Conservation (phyloP, 2,329 filamentous ascomycete species). For the Diplocarpon rosae region DNA sequence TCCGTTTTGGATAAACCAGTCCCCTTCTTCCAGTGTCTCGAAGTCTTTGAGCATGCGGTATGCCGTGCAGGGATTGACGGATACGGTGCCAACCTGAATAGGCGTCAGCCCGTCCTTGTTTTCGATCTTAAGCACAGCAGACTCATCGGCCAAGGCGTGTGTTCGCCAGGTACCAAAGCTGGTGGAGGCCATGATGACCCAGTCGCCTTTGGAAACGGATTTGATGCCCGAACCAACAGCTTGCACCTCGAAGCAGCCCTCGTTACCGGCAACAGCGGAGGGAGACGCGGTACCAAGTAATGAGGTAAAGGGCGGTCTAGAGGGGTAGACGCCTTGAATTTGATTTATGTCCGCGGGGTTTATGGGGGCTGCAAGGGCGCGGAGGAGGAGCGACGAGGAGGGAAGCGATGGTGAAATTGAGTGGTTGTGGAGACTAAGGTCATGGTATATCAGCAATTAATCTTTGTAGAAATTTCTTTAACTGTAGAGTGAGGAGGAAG, state of each 20-base stretch:
- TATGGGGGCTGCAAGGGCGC: constrained; percentile 81
- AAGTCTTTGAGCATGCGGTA: constrained; percentile 89
- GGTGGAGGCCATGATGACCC: constrained; percentile 79
- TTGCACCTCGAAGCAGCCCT: constrained; percentile 87
- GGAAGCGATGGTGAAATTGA: constrained; percentile 52
- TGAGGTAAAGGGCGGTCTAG: constrained; percentile 66
- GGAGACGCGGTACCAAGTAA: constrained; percentile 67
- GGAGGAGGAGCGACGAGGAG: constrained; percentile 26
- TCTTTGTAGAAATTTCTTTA: neutral
- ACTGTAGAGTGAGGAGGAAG: neutral
- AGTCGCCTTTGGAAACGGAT: constrained; percentile 63
- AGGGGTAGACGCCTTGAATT: constrained; percentile 91
- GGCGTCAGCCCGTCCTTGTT: constrained; percentile 60
- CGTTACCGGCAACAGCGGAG: constrained; percentile 74
- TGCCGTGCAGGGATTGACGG: constrained; percentile 87
- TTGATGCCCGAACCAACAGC: constrained; percentile 45
- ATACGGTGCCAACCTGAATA: constrained; percentile 75
- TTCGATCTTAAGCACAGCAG: constrained; percentile 56
- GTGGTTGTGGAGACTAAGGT: constrained; percentile 53
- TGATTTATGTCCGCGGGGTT: constrained; percentile 98
- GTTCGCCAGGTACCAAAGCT: constrained; percentile 93
- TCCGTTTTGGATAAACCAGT: constrained; percentile 96
- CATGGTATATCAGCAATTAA: constrained; percentile 5
- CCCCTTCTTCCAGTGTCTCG: constrained; percentile 51
- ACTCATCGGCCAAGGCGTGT: constrained; percentile 58